phyloP scores from a whole-genome alignment of 2,329 filamentous ascomycete species.

The Monosporascus sp. region DNA sequence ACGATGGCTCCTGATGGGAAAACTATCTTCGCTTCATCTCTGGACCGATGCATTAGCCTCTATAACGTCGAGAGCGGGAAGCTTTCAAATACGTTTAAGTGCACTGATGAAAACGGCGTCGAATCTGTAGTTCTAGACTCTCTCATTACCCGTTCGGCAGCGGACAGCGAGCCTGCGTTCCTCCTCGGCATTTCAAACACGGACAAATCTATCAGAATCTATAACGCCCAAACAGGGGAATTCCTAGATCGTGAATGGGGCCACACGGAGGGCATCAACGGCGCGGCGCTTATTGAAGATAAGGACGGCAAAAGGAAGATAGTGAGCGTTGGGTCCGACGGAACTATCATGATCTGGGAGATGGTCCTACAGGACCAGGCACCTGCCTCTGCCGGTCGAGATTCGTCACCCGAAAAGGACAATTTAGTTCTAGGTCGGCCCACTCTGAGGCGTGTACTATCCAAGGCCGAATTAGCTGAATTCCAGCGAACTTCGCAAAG shows the following conservation, averaged over 20 bases:
- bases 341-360: conserved; percentile 77
- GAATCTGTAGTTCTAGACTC: conserved; percentile 83
- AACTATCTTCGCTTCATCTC: conserved; percentile 52
- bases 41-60: conserved; percentile 56
- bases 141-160: conserved; percentile 58
- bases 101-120: conserved; percentile 69
- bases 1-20: conserved; percentile 58
- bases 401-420: conserved; percentile 51
- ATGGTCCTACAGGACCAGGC: conserved; percentile 45
- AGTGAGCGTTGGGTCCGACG: conserved; percentile 73
- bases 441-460: conserved; percentile 79
- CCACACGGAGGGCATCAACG: conserved; percentile 89
- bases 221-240: conserved; percentile 69
- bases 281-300: conserved; percentile 65
- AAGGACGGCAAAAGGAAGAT: conserved; percentile 52
- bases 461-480: conserved; percentile 79
- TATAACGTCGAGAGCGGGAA: conserved; percentile 65
- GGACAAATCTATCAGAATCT: conserved; percentile 91
- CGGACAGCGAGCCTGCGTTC: conserved; percentile 53
- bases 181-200: conserved; percentile 87
- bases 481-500: conserved; percentile 52
- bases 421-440: conserved; percentile 52
- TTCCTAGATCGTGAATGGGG: conserved; percentile 90
- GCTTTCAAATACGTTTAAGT: conserved; percentile 70
- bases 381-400: conserved; percentile 38